These are phyloP conservation scores for Prinsepia uniflora DNA, from an alignment of 306 rosid genomes.

Conservation along the genomic window DNA sequence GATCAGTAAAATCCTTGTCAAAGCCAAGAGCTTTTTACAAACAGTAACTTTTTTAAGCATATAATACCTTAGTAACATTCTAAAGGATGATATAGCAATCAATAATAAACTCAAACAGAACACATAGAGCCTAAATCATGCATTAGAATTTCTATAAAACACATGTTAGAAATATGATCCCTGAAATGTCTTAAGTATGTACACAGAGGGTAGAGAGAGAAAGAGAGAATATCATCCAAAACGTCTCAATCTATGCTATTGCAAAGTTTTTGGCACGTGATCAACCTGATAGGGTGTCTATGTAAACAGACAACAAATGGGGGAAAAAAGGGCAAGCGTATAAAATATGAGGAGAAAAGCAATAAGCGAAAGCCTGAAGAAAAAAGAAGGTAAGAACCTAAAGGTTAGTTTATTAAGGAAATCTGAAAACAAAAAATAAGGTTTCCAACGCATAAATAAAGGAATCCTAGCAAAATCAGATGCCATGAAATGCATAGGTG, in stretches of 20 bases:
- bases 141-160: neutral
- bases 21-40: too few species aligned
- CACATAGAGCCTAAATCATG: neutral
- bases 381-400: neutral
- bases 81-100: neutral
- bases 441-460: neutral
- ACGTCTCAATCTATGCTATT: neutral
- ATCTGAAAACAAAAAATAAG: neutral
- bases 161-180: neutral
- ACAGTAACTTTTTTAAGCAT: neutral
- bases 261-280: neutral
- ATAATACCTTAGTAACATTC: neutral
- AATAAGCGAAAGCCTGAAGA: neutral
- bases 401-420: too few species aligned
- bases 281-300: neutral
- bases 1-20: neutral
- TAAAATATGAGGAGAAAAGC: neutral
- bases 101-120: neutral
- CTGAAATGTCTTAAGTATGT: neutral
- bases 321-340: neutral
- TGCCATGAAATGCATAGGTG: neutral
- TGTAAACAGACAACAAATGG: neutral
- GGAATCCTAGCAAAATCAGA: neutral
- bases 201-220: neutral
- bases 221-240: neutral